These are phyloP conservation scores for Spiraea crenata DNA, from an alignment of 331 rosid genomes.

Conservation along the genomic window DNA sequence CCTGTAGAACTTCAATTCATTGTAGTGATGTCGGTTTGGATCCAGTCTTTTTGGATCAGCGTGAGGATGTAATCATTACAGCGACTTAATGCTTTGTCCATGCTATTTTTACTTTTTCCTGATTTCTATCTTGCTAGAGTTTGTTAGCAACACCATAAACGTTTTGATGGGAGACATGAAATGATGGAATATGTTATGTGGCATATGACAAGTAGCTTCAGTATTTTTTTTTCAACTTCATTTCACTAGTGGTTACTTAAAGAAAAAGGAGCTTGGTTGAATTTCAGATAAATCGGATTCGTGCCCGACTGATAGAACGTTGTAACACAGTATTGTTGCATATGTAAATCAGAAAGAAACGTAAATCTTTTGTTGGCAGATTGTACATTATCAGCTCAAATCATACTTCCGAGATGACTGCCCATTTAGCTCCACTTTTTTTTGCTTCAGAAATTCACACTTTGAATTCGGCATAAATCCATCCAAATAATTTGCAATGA, in stretches of 20 bases:
- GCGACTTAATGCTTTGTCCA: constrained; percentile 27
- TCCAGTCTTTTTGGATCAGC: constrained; percentile 33
- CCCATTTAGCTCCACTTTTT: no score
- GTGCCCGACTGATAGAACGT: no score
- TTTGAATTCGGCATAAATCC: neutral
- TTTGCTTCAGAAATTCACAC: no score
- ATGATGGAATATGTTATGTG: constrained; percentile 17
- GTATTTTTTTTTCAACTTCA: neutral
- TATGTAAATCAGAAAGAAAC: no score
- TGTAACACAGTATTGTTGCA: no score
- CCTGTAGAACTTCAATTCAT: constrained; percentile 41
- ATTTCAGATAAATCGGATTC: no score
- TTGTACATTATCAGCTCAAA: no score
- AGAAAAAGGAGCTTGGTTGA: neutral
- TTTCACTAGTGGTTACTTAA: neutral
- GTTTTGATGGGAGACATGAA: constrained; percentile 5
- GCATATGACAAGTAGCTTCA: constrained; percentile 13
- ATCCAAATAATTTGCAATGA: neutral
- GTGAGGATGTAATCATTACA: constrained; percentile 28
- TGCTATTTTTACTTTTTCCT: constrained; percentile 21
- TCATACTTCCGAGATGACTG: no score
- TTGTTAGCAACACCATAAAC: constrained; percentile 19
- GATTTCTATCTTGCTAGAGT: constrained; percentile 37
- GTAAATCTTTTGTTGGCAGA: no score
- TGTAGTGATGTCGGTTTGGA: constrained; percentile 21